phyloP scores from a whole-genome alignment of 2,329 filamentous ascomycete genomes.

The Fusarium compactum region DNA sequence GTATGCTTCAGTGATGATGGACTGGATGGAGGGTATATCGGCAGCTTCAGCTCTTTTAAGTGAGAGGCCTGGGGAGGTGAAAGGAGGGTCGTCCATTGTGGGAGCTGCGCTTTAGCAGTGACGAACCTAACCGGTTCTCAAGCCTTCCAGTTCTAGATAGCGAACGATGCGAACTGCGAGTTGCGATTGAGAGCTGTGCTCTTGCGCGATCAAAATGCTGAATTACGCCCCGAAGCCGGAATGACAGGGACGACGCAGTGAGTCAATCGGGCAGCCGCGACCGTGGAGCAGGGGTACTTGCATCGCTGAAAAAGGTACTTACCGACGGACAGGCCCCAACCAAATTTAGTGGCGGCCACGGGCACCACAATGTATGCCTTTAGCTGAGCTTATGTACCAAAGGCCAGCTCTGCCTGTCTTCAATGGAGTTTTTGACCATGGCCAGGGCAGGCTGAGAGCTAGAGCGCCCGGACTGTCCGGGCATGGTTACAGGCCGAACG shows the following conservation, averaged over 20 bases:
- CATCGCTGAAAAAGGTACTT: background rate
- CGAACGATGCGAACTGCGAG: background rate
- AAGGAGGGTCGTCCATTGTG: background rate
- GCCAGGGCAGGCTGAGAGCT: background rate
- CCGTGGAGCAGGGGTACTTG: background rate
- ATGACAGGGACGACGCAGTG: background rate
- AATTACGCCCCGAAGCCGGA: background rate
- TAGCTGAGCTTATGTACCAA: background rate
- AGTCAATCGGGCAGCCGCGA: background rate
- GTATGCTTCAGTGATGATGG: slow-evolving; percentile 50
- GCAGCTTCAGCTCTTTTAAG: slow-evolving; percentile 5
- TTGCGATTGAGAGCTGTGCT: background rate
- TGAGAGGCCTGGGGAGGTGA: rapidly evolving
- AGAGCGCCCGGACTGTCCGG: background rate
- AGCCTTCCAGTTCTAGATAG: background rate
- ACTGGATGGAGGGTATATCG: slow-evolving; percentile 48
- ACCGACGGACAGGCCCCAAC: background rate
- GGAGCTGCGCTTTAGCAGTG: background rate
- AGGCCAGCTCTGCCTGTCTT: background rate
- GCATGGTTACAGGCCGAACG: background rate
- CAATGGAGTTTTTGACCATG: background rate
- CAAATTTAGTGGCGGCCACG: background rate
- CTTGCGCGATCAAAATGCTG: background rate
- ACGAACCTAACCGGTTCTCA: background rate
- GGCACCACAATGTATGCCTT: background rate